Conservation (phyloP, 2,329 filamentous ascomycete genomes). For the Colletotrichum cereale region DNA sequence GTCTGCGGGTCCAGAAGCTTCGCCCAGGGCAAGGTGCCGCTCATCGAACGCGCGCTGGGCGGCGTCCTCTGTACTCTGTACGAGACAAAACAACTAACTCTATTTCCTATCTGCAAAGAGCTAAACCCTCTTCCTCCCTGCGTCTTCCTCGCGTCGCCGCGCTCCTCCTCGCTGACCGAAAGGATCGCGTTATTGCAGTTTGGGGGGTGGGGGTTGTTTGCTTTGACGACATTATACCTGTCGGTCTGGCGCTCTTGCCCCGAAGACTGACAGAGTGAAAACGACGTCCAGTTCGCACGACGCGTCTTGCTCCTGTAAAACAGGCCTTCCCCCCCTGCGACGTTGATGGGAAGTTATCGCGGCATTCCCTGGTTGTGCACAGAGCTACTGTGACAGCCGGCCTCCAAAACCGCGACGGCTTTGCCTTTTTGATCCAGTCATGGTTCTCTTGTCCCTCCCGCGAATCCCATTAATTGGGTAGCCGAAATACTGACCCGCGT, state of each 20-base stretch:
- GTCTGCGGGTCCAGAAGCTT: not conserved
- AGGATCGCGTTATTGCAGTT: not conserved
- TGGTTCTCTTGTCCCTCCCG: not conserved
- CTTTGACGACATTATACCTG: not conserved
- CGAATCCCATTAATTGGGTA: not conserved
- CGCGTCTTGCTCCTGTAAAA: not conserved
- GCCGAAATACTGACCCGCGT: not conserved
- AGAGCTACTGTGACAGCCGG: not conserved
- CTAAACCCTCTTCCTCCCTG: not conserved
- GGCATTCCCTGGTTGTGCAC: not conserved
- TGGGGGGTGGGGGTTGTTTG: too few relatives aligned
- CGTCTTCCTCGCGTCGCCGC: not conserved
- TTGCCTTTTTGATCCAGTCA: not conserved
- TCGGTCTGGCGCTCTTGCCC: not conserved
- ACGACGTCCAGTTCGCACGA: not conserved
- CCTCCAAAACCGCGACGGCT: not conserved
- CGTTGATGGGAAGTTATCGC: not conserved
- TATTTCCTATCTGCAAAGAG: conserved; percentile 1
- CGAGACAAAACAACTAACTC: not conserved
- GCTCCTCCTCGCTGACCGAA: not conserved
- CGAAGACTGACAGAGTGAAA: not conserved
- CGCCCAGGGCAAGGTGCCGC: not conserved
- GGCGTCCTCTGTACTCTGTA: too few relatives aligned
- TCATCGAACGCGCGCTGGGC: not conserved
- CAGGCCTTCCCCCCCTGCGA: not conserved